Evolutionary conservation across 2,329 filamentous ascomycete species (phyloP), one percentile per base, ranked within the genome.

Genomic region (Colletotrichum sp.): DNA sequence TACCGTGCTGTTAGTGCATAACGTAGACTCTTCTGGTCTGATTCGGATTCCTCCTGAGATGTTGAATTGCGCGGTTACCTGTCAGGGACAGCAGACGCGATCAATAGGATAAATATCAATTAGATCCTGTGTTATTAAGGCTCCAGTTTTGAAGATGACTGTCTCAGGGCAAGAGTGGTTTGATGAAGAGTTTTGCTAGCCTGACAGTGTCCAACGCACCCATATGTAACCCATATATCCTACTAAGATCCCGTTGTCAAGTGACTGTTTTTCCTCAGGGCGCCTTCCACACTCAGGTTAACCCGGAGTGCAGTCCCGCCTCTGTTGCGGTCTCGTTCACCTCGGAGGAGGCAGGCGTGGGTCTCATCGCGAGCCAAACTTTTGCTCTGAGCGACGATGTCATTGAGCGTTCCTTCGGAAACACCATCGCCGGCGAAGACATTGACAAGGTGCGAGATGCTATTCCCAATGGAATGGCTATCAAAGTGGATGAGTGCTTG

Each of bases 201-300:
- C 30, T 5, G 30, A 5, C 30, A 32, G 30, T 32, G 30, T 32
- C 30, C 30, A 32, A 32, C 30, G 30, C 30, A 32, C 30, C 30
- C 30, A 32, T 30, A 10, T 30, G 30, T 30, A 30, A 30, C 30
- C 30, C 30, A 10, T 30, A 30, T 30, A 10, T 30, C 30, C 30
- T 30, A 30, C 30, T 30, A 30, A 30, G 30, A 30, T 10, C 30
- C 30, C 30, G 3, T 30, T 30, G 28, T 81, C 86, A 89, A 81
- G 88, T 90, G 83, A 89, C 88, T 6, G 85, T 88, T 62, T 91
- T 91, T 83, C 89, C 87, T 78, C 86, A 88, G 80, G 90, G 90
- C 28, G 85, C 86, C 5, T 81, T 91, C n/a, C 90, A 92, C 81
- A 88, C 87, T 5, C 88, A 91, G 80, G 90, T 86, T 81, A 92